phyloP scores from a whole-genome alignment of 2,329 filamentous ascomycete species.

The Phoma sp. region DNA sequence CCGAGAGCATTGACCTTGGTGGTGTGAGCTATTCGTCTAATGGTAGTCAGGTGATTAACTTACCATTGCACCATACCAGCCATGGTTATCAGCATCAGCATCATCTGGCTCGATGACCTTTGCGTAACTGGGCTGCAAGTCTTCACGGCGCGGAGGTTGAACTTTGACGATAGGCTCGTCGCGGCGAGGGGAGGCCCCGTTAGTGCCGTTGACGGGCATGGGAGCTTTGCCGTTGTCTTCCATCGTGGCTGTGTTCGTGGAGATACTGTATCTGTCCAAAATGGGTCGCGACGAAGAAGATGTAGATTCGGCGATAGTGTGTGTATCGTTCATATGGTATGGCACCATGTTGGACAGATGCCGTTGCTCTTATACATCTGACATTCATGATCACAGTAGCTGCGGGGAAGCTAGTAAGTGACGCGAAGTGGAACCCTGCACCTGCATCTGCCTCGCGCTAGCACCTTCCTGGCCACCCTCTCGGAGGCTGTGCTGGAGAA shows the following conservation, averaged over 20 bases:
- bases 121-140: constrained; percentile 84
- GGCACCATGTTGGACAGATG: constrained; percentile 11
- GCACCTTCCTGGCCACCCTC: not conserved
- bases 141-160: constrained; percentile 79
- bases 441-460: constrained; percentile 12
- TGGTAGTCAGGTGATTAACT: constrained; percentile 7
- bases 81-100: constrained; percentile 72
- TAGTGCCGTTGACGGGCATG: constrained; percentile 23
- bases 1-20: constrained; percentile 73
- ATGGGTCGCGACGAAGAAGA: constrained; percentile 36
- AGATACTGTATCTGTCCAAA: constrained; percentile 16
- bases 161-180: constrained; percentile 61
- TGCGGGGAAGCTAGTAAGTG: constrained; percentile 30
- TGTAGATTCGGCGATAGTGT: constrained; percentile 26
- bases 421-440: constrained; percentile 4
- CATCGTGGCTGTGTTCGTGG: constrained; percentile 30
- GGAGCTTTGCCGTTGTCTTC: constrained; percentile 50
- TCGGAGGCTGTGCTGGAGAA: constrained; percentile 14
- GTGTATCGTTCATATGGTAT: constrained; percentile 19
- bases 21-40: constrained; percentile 3
- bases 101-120: constrained; percentile 66
- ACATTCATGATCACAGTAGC: constrained; percentile 10
- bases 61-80: constrained; percentile 85
- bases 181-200: constrained; percentile 14
- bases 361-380: constrained; percentile 28